Conservation (phyloP, 2,329 filamentous ascomycete species). For the Pestalotiopsis sp. region DNA sequence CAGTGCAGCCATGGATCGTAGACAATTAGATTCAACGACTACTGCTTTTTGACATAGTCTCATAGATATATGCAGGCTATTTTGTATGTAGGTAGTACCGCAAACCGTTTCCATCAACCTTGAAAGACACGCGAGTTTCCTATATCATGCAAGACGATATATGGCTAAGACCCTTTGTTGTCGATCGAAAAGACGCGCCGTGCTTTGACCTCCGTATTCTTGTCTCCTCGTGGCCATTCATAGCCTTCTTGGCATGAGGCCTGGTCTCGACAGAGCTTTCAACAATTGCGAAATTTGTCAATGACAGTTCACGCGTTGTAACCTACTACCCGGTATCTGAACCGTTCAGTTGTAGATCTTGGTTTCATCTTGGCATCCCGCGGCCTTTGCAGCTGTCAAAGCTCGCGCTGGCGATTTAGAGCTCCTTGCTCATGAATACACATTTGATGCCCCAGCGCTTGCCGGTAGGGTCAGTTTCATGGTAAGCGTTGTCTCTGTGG, state of each 20-base stretch:
- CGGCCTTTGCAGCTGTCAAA: not conserved
- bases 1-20: not conserved
- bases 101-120: no score
- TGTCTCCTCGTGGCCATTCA: no score
- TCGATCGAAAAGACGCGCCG: no score
- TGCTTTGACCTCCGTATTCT: no score
- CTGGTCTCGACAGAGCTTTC: no score
- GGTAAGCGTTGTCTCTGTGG: constrained; percentile 19
- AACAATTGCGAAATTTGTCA: not conserved
- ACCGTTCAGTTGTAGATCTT: not conserved
- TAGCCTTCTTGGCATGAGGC: no score
- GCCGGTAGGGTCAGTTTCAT: constrained; percentile 24
- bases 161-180: no score
- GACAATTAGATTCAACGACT: not conserved
- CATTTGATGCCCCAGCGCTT: constrained; percentile 20
- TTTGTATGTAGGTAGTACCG: not conserved
- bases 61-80: not conserved
- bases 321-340: not conserved
- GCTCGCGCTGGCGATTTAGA: constrained; percentile 7
- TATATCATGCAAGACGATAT: no score
- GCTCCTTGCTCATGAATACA: constrained; percentile 22
- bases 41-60: no score
- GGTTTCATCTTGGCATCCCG: not conserved
- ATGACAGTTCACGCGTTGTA: not conserved
- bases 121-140: no score